phyloP scores from a whole-genome alignment of 805 yeast genomes.

The Saccharomycopsis babjevae region DNA sequence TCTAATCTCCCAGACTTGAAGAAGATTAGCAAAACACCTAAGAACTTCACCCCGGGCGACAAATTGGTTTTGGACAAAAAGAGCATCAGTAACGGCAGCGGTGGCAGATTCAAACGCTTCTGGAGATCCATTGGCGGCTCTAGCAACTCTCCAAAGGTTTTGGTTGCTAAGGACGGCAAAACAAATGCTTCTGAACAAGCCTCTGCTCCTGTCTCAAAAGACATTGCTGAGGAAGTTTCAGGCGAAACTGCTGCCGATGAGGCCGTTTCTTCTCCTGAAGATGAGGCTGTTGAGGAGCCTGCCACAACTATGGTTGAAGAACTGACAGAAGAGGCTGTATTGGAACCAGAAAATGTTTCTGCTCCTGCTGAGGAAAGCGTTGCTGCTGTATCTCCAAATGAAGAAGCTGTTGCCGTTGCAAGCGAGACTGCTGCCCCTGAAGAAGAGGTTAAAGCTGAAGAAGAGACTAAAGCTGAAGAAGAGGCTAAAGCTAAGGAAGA shows the following conservation, averaged over 20 bases:
- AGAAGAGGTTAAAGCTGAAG: not conserved
- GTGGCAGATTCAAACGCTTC: not conserved
- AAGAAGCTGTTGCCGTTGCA: not conserved
- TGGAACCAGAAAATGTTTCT: no score
- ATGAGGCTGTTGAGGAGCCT: not conserved
- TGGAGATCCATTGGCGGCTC: not conserved
- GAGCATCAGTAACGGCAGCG: not conserved
- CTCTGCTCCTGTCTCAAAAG: not conserved
- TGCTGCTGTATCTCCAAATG: not conserved
- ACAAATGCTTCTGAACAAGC: not conserved
- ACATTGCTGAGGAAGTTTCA: not conserved
- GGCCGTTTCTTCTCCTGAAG: not conserved
- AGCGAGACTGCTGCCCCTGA: not conserved
- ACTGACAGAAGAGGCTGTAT: not conserved
- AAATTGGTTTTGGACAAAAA: constrained; percentile 10
- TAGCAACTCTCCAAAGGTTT: not conserved
- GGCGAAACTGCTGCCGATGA: constrained; percentile 2
- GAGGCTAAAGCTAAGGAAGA: not conserved
- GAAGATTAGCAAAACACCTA: constrained; percentile 16
- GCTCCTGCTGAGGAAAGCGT: no score
- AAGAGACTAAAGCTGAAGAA: not conserved
- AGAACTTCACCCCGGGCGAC: constrained; percentile 10
- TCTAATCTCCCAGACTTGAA: constrained; percentile 14
- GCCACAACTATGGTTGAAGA: not conserved
- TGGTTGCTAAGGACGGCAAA: not conserved